These are phyloP conservation scores for Scedosporium dehoogii DNA, from an alignment of 2,329 filamentous ascomycete species.

Conservation along the genomic window DNA sequence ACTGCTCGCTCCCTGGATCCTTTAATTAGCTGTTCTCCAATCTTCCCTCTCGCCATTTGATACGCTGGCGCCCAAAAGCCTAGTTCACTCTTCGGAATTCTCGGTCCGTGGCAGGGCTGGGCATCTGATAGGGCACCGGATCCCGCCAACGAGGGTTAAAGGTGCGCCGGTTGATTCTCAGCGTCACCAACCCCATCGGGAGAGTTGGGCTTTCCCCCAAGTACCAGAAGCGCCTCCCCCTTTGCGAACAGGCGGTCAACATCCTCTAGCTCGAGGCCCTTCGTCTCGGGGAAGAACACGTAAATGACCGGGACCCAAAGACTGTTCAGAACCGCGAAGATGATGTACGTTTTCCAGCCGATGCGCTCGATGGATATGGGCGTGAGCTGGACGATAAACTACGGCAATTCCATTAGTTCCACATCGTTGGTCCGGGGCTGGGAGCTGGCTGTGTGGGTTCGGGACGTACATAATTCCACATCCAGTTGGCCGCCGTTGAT, in stretches of 20 bases:
- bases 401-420: background rate
- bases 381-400: slow-evolving; percentile 12
- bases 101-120: too few species aligned
- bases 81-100: too few species aligned
- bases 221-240: slow-evolving; percentile 6
- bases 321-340: slow-evolving; percentile 19
- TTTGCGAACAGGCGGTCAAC: slow-evolving; percentile 21
- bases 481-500: slow-evolving; percentile 23
- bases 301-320: slow-evolving; percentile 19
- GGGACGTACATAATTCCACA: slow-evolving; percentile 21
- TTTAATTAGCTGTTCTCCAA: too few species aligned
- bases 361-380: slow-evolving; percentile 10
- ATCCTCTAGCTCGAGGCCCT: slow-evolving; percentile 30
- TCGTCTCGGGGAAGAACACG: slow-evolving; percentile 20
- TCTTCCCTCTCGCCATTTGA: too few species aligned
- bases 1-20: too few species aligned
- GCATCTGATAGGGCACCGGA: too few species aligned
- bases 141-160: too few species aligned
- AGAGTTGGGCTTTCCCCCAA: background rate
- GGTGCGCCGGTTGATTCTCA: too few species aligned
- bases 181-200: too few species aligned
- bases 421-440: background rate
- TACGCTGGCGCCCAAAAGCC: too few species aligned
- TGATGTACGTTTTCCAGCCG: slow-evolving; percentile 8
- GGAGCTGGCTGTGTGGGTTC: background rate